Conservation (phyloP, 1,139 yeast genomes). For the Pichia terricola region DNA sequence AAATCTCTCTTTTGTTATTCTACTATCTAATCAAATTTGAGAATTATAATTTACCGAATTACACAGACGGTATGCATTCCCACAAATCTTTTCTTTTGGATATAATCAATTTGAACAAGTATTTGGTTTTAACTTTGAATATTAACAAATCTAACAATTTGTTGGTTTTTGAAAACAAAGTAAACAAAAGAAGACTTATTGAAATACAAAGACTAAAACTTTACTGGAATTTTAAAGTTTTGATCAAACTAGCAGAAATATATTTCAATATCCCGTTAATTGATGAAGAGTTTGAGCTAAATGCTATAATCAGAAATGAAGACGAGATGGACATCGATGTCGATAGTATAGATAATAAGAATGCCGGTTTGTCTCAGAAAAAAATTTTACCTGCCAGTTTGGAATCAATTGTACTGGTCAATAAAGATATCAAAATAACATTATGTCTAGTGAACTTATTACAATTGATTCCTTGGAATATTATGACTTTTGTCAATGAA, state of each 20-base stretch:
- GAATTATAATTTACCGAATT: slow-evolving; percentile 17
- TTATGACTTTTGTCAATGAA: slow-evolving; percentile 16
- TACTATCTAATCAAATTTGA: slow-evolving; percentile 25
- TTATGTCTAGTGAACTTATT: slow-evolving; percentile 19
- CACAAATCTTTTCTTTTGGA: slow-evolving; percentile 18
- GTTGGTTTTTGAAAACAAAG: slow-evolving; percentile 6
- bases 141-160: slow-evolving; percentile 14
- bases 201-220: slow-evolving; percentile 44
- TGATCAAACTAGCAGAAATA: slow-evolving; percentile 39
- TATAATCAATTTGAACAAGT: slow-evolving; percentile 16
- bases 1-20: slow-evolving; percentile 22
- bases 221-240: slow-evolving; percentile 51
- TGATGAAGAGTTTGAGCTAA: slow-evolving; percentile 17
- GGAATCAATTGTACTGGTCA: slow-evolving; percentile 22
- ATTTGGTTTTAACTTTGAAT: slow-evolving; percentile 13
- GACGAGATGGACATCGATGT: slow-evolving; percentile 18
- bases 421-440: slow-evolving; percentile 22
- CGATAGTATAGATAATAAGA: background rate
- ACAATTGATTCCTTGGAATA: slow-evolving; percentile 22
- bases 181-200: slow-evolving; percentile 17
- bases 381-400: slow-evolving; percentile 16
- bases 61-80: slow-evolving; percentile 10
- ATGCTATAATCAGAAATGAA: slow-evolving; percentile 3
- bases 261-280: slow-evolving; percentile 31
- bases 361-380: slow-evolving; percentile 12